A percentile compares a stretch with the other conserved stretches of the same genome.
Evolutionary conservation across 441 rosid species (phyloP).

Genomic region (Pelargonium fulgidum): DNA sequence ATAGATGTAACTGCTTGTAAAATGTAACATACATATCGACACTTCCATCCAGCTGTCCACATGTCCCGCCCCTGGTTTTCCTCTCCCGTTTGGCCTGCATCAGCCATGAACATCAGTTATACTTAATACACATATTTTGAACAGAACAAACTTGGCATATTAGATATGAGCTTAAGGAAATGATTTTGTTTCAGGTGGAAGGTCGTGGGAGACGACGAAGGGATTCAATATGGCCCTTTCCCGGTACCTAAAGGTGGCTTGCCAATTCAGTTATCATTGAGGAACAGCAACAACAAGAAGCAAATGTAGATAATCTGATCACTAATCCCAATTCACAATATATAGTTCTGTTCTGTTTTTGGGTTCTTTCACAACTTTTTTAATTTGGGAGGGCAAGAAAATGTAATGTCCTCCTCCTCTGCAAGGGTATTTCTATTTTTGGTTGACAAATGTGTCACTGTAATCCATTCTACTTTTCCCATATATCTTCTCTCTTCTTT

Average conservation of each 20-base stretch:
- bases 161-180: no score
- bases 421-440: neutral
- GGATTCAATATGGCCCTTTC: constrained; percentile 5
- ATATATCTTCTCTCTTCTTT: neutral
- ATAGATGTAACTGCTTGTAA: no score
- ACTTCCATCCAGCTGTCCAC: neutral
- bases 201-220: constrained; percentile 3
- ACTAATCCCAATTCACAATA: no score
- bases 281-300: neutral
- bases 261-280: neutral
- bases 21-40: neutral
- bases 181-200: neutral
- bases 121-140: no score
- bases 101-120: no score
- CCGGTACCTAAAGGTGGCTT: constrained; percentile 2
- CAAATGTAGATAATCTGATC: no score
- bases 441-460: neutral
- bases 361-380: no score
- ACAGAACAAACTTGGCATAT: no score
- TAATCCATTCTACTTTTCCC: neutral
- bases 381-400: no score
- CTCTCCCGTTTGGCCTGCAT: no score
- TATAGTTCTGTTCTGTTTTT: no score
- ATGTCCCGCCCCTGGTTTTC: neutral
- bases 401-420: no score